Evolutionary conservation across 116 monocot species (phyloP), one percentile per base, ranked within the genome.

Genomic region (Cymodocea nodosa): DNA sequence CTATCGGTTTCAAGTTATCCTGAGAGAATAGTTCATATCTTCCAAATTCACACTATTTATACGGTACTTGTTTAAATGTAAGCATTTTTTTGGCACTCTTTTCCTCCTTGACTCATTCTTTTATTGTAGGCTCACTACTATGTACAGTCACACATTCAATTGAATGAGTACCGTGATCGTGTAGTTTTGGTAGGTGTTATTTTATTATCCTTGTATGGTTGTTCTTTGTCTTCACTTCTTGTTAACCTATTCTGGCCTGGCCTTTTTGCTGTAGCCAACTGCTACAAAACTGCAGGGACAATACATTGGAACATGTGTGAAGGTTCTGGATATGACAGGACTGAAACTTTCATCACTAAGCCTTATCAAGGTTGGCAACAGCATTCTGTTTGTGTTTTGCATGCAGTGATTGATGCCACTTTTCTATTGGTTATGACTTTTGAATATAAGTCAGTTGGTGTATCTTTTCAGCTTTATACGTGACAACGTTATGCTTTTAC

Each of bases 291-390:
- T 83, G 50, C 58, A 78, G 52, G 90, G 83, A 49, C 67, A 68
- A 17, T 73, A 76, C 60, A 76, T 90, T 60, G 76, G 79, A 35
- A 80, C 77, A 37, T 87, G 90, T 52, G 20, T 90, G 59, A 95
- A 95, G 76, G 49, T 95, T 63, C 79, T 95, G 67, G 95, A 95
- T 70, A 95, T 95, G 95, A 87, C 95, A 73, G 95, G 95, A 64
- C 75, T 95, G 61, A 87, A 78, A 72, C 70, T 95, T 68, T 90
- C 95, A 56, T 83, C 95, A 22, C 62, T 95, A 50, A 80, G 73
- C 70, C 95, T 87, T 71, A 77, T 90, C 52, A 90, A 95, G 95
- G 95, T 95, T 12, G 2, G 6, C 44, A 1, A 44, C 30, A 30
- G 30, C 30, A 30, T 30, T 30, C 30, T 30, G 30, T 30, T 30